A percentile compares a stretch with the other conserved stretches of the same genome.
These are phyloP conservation scores for Ramicandelaber brevisporus DNA, from an alignment of 192 early-diverging fungal species.

Conservation along the genomic window DNA sequence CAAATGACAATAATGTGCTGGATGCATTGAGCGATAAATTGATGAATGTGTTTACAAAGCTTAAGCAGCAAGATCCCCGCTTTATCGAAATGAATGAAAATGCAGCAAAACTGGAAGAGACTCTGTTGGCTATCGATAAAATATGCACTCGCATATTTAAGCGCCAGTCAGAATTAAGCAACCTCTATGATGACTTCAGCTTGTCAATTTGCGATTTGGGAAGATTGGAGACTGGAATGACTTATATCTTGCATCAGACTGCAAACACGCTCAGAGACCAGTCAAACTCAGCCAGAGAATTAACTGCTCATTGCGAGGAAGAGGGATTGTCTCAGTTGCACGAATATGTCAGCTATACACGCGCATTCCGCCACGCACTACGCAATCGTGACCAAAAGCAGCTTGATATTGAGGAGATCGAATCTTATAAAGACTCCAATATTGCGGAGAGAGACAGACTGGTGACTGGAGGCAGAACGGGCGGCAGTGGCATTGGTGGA, in stretches of 20 bases:
- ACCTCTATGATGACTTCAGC: conserved; percentile 59
- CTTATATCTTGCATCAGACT: conserved; percentile 44
- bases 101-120: conserved; percentile 65
- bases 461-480: conserved; percentile 26
- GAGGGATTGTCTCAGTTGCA: conserved; percentile 49
- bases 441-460: conserved; percentile 44
- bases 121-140: conserved; percentile 63
- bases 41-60: conserved; percentile 71
- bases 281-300: conserved; percentile 31
- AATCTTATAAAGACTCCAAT: conserved; percentile 45
- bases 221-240: conserved; percentile 66
- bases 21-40: conserved; percentile 65
- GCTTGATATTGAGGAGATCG: conserved; percentile 77
- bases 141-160: conserved; percentile 48
- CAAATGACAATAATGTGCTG: conserved; percentile 30
- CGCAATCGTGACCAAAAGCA: conserved; percentile 82
- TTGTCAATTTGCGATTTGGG: conserved; percentile 45
- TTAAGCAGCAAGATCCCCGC: conserved; percentile 63
- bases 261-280: conserved; percentile 44
- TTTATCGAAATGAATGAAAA: conserved; percentile 63
- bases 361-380: conserved; percentile 33
- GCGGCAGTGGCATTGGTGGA: conserved; percentile 35
- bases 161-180: conserved; percentile 50
- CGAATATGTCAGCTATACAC: conserved; percentile 47
- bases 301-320: conserved; percentile 23